Percentiles rank a stretch among this genome's conserved stretches.
Evolutionary conservation across 2,329 filamentous ascomycete genomes (phyloP).

Genomic region (Ambrosiella cleistominuta): DNA sequence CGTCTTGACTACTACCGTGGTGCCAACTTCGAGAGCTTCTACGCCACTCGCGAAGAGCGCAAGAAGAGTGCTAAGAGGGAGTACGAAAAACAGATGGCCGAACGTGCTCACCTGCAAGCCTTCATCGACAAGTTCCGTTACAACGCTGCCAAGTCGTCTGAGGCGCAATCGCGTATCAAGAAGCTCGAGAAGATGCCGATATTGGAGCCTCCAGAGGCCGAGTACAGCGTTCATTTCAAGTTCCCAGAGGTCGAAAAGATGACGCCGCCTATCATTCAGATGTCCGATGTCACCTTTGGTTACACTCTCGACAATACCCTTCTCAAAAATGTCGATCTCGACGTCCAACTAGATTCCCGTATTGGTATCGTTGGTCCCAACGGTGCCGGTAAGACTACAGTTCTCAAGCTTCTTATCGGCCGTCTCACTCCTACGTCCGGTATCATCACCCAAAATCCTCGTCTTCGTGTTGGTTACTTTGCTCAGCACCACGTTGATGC

Average conservation of each 20-base stretch:
- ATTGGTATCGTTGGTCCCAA: slow-evolving; percentile 99
- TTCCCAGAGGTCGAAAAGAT: slow-evolving; percentile 97
- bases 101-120: slow-evolving; percentile 81
- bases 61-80: slow-evolving; percentile 93
- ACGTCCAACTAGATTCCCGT: slow-evolving; percentile 92
- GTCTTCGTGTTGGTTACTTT: slow-evolving; percentile 87
- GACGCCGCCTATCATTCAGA: slow-evolving; percentile 93
- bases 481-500: slow-evolving; percentile 97
- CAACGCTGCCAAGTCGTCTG: slow-evolving; percentile 95
- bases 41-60: slow-evolving; percentile 90
- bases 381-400: slow-evolving; percentile 94
- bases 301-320: slow-evolving; percentile 67
- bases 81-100: slow-evolving; percentile 95
- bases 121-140: slow-evolving; percentile 99
- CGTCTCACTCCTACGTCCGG: slow-evolving; percentile 61
- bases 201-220: slow-evolving; percentile 72
- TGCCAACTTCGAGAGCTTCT: slow-evolving; percentile 93
- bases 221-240: slow-evolving; percentile 91
- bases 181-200: slow-evolving; percentile 95
- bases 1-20: slow-evolving; percentile 97
- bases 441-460: slow-evolving; percentile 72
- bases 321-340: slow-evolving; percentile 73
- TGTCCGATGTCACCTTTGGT: slow-evolving; percentile 81
- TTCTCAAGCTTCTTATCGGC: slow-evolving; percentile 92
- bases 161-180: slow-evolving; percentile 97